These are phyloP conservation scores for Halenospora varia DNA, from an alignment of 495 filamentous ascomycete species.

Conservation along the genomic window DNA sequence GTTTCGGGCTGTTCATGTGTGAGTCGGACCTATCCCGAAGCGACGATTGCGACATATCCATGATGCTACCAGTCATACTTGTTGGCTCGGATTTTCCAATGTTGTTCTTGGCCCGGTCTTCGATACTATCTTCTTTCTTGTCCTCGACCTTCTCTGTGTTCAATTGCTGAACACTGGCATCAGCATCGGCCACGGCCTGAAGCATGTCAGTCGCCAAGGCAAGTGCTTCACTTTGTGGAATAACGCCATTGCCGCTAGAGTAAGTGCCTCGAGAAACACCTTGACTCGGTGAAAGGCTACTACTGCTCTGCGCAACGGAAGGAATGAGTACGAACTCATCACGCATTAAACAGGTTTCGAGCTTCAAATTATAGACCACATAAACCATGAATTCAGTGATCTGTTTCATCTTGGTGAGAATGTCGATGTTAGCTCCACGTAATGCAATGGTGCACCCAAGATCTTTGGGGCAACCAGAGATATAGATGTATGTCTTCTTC, in stretches of 20 bases:
- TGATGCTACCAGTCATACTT: neutral
- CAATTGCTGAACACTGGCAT: too few relatives aligned
- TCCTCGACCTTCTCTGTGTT: too few relatives aligned
- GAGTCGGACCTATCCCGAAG: neutral
- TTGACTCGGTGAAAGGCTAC: constrained; percentile 22
- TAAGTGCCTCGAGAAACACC: neutral
- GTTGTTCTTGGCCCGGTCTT: too few relatives aligned
- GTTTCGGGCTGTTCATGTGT: constrained; percentile 8
- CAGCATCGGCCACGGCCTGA: constrained; percentile 13
- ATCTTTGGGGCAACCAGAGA: constrained; percentile 88
- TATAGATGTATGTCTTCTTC: constrained; percentile 93
- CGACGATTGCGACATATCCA: neutral
- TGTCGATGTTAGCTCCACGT: constrained; percentile 68
- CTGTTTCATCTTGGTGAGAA: constrained; percentile 75
- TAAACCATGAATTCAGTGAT: constrained; percentile 99
- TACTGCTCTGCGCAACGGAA: constrained; percentile 41
- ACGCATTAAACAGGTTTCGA: constrained; percentile 93
- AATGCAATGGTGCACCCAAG: constrained; percentile 96
- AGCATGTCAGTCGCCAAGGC: constrained; percentile 15
- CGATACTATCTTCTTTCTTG: neutral
- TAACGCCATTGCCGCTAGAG: neutral
- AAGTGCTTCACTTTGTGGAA: constrained; percentile 8
- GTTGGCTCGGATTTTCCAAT: neutral
- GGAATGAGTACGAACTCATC: constrained; percentile 93
- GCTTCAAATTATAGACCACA: constrained; percentile 90